Evolutionary conservation across 306 rosid genomes (phyloP), one percentile per base, ranked within the genome.

Genomic region (Arachis stenosperma): DNA sequence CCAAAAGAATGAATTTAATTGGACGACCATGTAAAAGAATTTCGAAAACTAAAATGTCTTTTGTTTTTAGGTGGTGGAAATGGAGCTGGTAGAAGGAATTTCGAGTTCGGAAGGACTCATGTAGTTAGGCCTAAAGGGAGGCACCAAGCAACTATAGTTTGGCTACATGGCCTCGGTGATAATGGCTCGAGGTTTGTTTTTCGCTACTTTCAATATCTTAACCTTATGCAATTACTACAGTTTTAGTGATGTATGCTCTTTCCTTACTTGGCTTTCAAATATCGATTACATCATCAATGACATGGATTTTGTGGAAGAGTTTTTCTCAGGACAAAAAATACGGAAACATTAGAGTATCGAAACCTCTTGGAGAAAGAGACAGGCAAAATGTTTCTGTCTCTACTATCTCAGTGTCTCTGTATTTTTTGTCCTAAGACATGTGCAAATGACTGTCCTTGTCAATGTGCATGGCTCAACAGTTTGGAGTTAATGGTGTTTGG

Each of bases 111-210:
- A 71, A 86, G 96, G 89, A 92, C 98, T 7, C 87, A 92, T 82
- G 98, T 92, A 79, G 92, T 92, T 60, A 92, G 92, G 74, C 96
- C 98, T 22, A 92, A 78, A 88, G 98, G 90, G 77, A 84, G 55
- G 75, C 98, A 92, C 76, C 98, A 90, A 62, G 96, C 92, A 13
- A 92, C 98, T 63, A 88, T 92, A 77, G 95, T 92, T 82, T 92
- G 98, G 98, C 79, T 92, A 8, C 98, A 92, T 70, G 98, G 97
- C 81, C 84, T 88, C 74, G 96, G 98, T 61, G 98, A 92, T 73
- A 88, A 92, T 66, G 98, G 98, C 50, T 87, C 96, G 64, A 92
- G 97, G 98, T 92, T 83, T 72, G 50, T 70, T 42, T 33, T 33
- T 33, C 37, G 46, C 75, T 77, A 61, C 60, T 57, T 65, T 61